These are phyloP conservation scores for Chrysochromulina tobinii DNA, from an alignment of 78 protist species.

Conservation along the genomic window DNA sequence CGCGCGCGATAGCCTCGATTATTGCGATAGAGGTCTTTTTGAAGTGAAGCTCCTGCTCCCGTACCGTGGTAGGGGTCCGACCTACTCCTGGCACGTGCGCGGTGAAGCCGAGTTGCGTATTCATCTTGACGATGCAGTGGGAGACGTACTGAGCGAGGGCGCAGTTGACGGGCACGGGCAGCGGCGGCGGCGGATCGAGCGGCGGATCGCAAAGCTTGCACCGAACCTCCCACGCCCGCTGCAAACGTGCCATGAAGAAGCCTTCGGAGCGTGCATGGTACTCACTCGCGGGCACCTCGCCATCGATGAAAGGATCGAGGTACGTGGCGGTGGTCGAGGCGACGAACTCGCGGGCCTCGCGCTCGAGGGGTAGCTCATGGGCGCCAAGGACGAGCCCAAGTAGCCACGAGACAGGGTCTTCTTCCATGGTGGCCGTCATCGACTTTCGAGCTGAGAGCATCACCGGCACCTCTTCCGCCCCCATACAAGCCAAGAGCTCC, in stretches of 20 bases:
- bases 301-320: constrained; percentile 11
- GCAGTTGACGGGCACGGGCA: neutral
- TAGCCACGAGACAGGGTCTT: too few relatives aligned
- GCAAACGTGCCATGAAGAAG: neutral
- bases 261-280: neutral
- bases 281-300: neutral
- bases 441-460: too few relatives aligned
- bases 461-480: too few relatives aligned
- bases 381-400: neutral
- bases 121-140: constrained; percentile 11
- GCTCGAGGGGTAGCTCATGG: neutral
- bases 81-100: neutral
- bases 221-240: neutral
- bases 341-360: neutral
- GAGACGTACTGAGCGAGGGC: neutral
- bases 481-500: neutral
- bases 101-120: neutral
- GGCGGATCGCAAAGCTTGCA: neutral
- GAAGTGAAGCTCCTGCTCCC: neutral
- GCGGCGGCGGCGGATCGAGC: neutral
- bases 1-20: neutral
- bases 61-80: neutral
- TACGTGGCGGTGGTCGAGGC: neutral
- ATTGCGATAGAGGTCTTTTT: neutral
- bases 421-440: too few relatives aligned